Evolutionary conservation across 169 alveolate genomes (phyloP).

Genomic region (Eimeria acervulina): DNA sequence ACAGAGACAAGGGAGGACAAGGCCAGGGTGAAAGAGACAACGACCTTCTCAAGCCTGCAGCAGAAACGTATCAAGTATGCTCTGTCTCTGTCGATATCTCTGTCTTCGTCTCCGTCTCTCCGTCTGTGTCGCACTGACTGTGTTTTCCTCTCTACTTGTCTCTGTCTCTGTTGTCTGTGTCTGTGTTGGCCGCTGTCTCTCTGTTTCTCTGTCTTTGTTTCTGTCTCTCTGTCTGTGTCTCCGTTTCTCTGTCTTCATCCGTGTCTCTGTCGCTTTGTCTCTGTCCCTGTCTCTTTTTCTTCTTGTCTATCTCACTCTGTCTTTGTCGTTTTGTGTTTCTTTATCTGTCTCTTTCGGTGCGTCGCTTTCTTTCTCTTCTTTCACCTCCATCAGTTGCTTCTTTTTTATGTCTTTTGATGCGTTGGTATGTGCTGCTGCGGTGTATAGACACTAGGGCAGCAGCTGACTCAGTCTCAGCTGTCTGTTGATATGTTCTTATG

Average conservation of each 20-base stretch:
- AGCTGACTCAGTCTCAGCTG: conserved; percentile 89
- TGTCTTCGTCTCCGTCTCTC: background rate
- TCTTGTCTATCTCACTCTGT: too few relatives aligned
- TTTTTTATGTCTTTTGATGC: background rate
- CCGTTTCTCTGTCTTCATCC: too few relatives aligned
- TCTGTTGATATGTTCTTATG: conserved; percentile 88
- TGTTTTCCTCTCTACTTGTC: too few relatives aligned
- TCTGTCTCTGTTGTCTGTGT: too few relatives aligned
- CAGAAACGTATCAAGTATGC: conserved; percentile 85
- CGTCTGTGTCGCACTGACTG: too few relatives aligned
- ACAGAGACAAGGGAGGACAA: conserved; percentile 82
- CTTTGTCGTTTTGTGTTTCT: too few relatives aligned
- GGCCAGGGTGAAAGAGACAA: conserved; percentile 87
- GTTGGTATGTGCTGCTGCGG: conserved; percentile 31
- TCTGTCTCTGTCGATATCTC: background rate
- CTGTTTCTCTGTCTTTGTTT: too few relatives aligned
- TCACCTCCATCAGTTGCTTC: background rate
- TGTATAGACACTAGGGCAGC: conserved; percentile 76
- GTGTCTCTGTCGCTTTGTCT: too few relatives aligned
- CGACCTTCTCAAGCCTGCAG: conserved; percentile 89
- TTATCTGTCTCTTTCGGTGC: too few relatives aligned
- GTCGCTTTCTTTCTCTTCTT: background rate
- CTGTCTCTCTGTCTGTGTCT: too few relatives aligned
- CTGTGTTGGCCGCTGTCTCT: too few relatives aligned
- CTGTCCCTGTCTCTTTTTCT: too few relatives aligned